phyloP scores from a whole-genome alignment of 441 rosid species.

The Jatropha multifida region DNA sequence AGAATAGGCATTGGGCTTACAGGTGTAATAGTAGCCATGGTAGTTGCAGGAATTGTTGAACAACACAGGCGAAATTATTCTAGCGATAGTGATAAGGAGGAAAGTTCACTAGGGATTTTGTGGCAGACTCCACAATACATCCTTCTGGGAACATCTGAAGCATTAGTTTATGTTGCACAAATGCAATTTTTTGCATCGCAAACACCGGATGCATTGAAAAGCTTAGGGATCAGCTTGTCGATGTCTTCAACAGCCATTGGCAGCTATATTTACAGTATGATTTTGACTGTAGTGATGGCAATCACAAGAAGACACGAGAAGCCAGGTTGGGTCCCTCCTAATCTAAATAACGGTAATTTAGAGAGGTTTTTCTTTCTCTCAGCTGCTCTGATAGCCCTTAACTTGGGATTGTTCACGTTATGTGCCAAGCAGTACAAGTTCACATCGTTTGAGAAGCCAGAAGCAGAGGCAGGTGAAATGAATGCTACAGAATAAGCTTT shows the following conservation, averaged over 20 bases:
- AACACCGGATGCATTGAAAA: slow-evolving; percentile 39
- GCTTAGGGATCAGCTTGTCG: slow-evolving; percentile 36
- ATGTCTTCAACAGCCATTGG: slow-evolving; percentile 41
- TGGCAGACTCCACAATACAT: slow-evolving; percentile 45
- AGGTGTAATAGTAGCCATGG: slow-evolving; percentile 34
- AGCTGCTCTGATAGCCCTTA: slow-evolving; percentile 25
- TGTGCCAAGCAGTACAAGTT: slow-evolving; percentile 18
- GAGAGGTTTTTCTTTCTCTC: slow-evolving; percentile 41
- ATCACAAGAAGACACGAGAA: slow-evolving; percentile 29
- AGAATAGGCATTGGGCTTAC: slow-evolving; percentile 51
- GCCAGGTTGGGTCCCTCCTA: slow-evolving; percentile 44
- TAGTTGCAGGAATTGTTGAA: slow-evolving; percentile 37
- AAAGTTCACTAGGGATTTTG: slow-evolving; percentile 36
- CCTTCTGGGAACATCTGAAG: slow-evolving; percentile 40
- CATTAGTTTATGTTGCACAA: slow-evolving; percentile 34
- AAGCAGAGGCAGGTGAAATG: not conserved
- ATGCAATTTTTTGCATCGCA: slow-evolving; percentile 40
- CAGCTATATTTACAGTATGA: slow-evolving; percentile 31
- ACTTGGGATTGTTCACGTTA: slow-evolving; percentile 25
- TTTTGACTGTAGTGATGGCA: slow-evolving; percentile 35
- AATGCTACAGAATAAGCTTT: not conserved
- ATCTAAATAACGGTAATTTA: slow-evolving; percentile 36
- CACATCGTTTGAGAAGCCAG: slow-evolving; percentile 24
- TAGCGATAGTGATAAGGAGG: slow-evolving; percentile 6
- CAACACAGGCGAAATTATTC: slow-evolving; percentile 32